Base-by-base conservation (phyloP, 1,284 basidiomycete genomes). In the Cryptococcus amylolentus region DNA sequence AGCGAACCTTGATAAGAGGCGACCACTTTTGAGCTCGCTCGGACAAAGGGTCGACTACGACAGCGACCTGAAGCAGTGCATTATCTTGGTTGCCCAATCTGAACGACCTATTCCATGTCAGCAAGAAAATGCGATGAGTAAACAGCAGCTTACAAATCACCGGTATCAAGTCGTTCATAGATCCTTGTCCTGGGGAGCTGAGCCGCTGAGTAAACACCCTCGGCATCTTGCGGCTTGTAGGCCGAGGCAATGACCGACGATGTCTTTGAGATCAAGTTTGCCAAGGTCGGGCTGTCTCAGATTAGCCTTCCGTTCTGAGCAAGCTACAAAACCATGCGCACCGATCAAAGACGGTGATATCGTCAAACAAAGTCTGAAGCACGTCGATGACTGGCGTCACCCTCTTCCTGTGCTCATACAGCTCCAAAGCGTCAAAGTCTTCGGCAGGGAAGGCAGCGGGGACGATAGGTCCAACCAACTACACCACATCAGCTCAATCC, bases 21-120 rank as follows among this genome's bases (percentile, higher is more conserved):
- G 89, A 84, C 87, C 90, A 94, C 62, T 85, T 85, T 71, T 97
- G 93, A 5, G 89, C 89, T 6, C 81, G 76, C 71, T 91, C 88
- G 44, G 88, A 91, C 27, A 97, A 72, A 1, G 95, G 95, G 69
- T 98, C 89, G 8, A 98, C 62, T 5, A 97, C 71, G 8, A 88
- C 81, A 1, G 83, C 87, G 41, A 97, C 78, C 40, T 88, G 86
- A 60, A 87, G 84, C 18, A 88, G 67, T 0, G 93, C 87, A 0
- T 81, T 84, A 0, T 79, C 70, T 7, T 84, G 81, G 62, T 90
- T 80, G 4, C 92, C 91, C 43, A 86, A 76, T 27, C 83, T 77
- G 69, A 93, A 87, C 4, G 84, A 81, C 14, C 88, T 91, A 61
- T 23, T 44, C 4, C 6, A 7, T 16, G 54, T 26, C 39, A n/a